Percentiles rank a stretch among this genome's conserved stretches.
phyloP scores from a whole-genome alignment of 306 rosid species.

The Bauhinia variegata region DNA sequence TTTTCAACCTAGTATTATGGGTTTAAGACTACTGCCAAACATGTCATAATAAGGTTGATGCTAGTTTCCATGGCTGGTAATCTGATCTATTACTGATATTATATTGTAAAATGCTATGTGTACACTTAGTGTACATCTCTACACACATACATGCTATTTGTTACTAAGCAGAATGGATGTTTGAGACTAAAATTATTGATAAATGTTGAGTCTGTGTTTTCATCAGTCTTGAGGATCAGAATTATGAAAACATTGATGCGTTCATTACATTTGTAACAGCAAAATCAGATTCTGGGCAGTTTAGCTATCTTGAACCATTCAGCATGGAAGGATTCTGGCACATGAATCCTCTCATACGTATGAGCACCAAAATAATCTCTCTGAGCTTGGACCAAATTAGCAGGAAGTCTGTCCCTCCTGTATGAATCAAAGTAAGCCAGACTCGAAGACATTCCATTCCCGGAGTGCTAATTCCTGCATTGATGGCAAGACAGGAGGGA shows the following conservation, averaged over 20 bases:
- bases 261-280: background rate
- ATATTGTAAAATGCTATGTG: no score
- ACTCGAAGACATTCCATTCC: conserved; percentile 60
- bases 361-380: conserved; percentile 51
- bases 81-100: no score
- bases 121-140: no score
- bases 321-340: conserved; percentile 43
- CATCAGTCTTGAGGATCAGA: background rate
- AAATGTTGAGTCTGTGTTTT: background rate
- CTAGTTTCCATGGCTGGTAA: no score
- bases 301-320: conserved; percentile 55
- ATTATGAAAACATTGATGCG: background rate
- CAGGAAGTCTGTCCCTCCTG: conserved; percentile 53
- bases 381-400: conserved; percentile 51
- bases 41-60: no score
- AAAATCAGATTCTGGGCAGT: conserved; percentile 30
- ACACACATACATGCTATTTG: background rate
- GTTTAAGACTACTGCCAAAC: no score
- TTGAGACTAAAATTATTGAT: background rate
- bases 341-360: conserved; percentile 46
- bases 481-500: conserved; percentile 52
- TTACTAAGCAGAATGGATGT: background rate
- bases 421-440: conserved; percentile 62
- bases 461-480: conserved; percentile 58
- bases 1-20: no score